These are phyloP conservation scores for Fusarium marasasianum DNA, from an alignment of 2,329 filamentous ascomycete genomes.

Conservation along the genomic window DNA sequence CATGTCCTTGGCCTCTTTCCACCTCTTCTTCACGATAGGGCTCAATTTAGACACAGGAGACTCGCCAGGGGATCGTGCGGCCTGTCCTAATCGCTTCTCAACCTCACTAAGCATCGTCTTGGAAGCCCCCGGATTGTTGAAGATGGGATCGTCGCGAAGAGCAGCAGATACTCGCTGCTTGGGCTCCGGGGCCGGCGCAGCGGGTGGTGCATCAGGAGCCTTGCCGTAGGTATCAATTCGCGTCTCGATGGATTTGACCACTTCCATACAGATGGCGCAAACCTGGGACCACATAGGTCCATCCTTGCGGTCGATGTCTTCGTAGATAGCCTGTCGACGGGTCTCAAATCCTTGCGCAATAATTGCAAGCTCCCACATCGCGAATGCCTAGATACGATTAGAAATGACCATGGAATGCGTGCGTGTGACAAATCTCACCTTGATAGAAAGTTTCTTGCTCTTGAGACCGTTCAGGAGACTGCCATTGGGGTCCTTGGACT, in stretches of 20 bases:
- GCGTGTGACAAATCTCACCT: conserved; percentile 56
- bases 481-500: conserved; percentile 91
- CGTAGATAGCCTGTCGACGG: conserved; percentile 84
- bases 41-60: conserved; percentile 59
- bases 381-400: conserved; percentile 70
- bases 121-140: conserved; percentile 50
- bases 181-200: conserved; percentile 44
- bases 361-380: conserved; percentile 88
- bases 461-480: conserved; percentile 86
- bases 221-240: conserved; percentile 72
- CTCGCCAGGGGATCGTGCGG: conserved; percentile 58
- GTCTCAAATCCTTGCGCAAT: conserved; percentile 79
- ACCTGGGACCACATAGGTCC: conserved; percentile 86
- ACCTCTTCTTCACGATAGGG: conserved; percentile 61
- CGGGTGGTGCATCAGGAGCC: conserved; percentile 48
- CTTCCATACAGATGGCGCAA: conserved; percentile 72
- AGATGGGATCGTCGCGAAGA: conserved; percentile 57
- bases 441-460: conserved; percentile 81
- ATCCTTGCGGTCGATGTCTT: conserved; percentile 84
- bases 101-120: conserved; percentile 55
- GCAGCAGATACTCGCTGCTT: conserved; percentile 52
- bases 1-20: conserved; percentile 58
- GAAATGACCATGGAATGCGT: background rate
- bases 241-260: conserved; percentile 72
- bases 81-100: conserved; percentile 56